phyloP scores from a whole-genome alignment of 805 yeast species.

The Candida boleticola region DNA sequence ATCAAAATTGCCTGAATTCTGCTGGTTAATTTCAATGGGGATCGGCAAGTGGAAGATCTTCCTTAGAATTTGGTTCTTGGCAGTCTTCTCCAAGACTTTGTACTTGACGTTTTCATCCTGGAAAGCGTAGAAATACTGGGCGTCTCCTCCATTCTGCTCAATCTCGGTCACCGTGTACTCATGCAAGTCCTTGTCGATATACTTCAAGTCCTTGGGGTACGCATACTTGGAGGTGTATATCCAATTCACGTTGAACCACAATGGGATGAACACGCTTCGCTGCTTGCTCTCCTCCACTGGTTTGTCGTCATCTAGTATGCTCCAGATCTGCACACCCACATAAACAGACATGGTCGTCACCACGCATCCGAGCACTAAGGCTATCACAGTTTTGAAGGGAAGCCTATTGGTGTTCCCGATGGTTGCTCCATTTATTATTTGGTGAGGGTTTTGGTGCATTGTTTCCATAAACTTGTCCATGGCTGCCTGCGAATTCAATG shows the following conservation, averaged over 20 bases:
- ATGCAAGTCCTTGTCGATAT: slow-evolving; percentile 22
- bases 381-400: background rate
- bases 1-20: slow-evolving; percentile 10
- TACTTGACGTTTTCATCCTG: slow-evolving; percentile 24
- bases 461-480: background rate
- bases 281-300: background rate
- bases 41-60: slow-evolving; percentile 30
- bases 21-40: slow-evolving; percentile 2
- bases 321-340: slow-evolving; percentile 3
- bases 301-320: background rate
- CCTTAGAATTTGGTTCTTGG: slow-evolving; percentile 19
- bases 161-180: slow-evolving; percentile 14
- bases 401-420: background rate
- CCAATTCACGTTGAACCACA: slow-evolving; percentile 28
- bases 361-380: background rate
- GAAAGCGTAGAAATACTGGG: slow-evolving; percentile 11
- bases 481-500: too few species aligned
- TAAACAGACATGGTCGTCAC: background rate
- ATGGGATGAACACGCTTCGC: slow-evolving; percentile 18
- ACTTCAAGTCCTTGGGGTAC: slow-evolving; percentile 25
- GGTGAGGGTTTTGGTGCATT: slow-evolving; percentile 1
- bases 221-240: slow-evolving; percentile 19
- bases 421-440: background rate
- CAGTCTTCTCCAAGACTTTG: slow-evolving; percentile 24
- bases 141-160: slow-evolving; percentile 1